These are phyloP conservation scores for Fusarium virguliforme DNA, from an alignment of 2,329 filamentous ascomycete genomes.

Conservation along the genomic window DNA sequence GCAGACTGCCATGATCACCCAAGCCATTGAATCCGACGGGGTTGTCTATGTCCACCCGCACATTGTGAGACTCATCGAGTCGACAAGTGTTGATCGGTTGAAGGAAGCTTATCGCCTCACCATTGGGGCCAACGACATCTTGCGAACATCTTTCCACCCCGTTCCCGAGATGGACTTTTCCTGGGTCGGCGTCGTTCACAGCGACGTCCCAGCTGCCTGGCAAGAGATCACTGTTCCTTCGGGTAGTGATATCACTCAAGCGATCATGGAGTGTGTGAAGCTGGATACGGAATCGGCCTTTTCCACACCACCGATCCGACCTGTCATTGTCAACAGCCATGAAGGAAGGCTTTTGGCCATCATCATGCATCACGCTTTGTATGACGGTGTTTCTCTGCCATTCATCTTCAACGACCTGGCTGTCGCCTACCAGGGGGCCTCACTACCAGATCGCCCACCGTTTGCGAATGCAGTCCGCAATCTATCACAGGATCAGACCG, in stretches of 20 bases:
- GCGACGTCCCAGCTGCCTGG: background rate
- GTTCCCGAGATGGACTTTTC: background rate
- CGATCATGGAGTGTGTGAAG: background rate
- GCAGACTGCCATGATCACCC: constrained; percentile 10
- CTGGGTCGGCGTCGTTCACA: constrained; percentile 6
- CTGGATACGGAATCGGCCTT: constrained; percentile 8
- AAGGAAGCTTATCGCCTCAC: constrained; percentile 9
- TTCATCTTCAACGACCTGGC: constrained; percentile 8
- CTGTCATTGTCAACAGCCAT: background rate
- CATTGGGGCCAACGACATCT: background rate
- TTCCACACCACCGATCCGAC: constrained; percentile 1
- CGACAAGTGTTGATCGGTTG: constrained; percentile 10
- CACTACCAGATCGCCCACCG: background rate
- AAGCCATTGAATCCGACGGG: background rate
- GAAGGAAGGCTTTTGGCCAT: constrained; percentile 5
- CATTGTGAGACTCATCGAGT: constrained; percentile 1
- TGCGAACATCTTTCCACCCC: constrained; percentile 8
- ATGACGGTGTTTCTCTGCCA: constrained; percentile 7
- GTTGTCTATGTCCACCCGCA: constrained; percentile 11
- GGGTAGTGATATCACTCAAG: background rate
- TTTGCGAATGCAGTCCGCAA: constrained; percentile 1
- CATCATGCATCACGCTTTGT: constrained; percentile 9
- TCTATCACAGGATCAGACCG: background rate
- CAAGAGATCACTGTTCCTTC: constrained; percentile 4
- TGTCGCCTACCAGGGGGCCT: constrained; percentile 1